Evolutionary conservation across 2,329 filamentous ascomycete genomes (phyloP).

Genomic region (Grosmannia huntii): DNA sequence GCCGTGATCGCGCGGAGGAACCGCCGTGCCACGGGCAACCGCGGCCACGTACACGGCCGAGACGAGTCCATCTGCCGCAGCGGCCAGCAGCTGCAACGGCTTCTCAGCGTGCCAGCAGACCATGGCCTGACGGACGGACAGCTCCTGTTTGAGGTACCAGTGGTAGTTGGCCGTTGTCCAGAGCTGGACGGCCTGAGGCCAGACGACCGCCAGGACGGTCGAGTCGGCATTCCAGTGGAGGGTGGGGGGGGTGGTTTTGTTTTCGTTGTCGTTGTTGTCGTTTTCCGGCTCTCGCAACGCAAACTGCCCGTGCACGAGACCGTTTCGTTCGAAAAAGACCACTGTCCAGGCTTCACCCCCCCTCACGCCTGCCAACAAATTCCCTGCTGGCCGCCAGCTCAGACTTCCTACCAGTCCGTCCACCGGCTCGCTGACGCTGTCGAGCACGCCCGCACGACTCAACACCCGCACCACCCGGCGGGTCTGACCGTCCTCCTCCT

Average conservation of each 20-base stretch:
- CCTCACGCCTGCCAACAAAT: conserved; percentile 75
- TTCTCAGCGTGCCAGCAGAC: conserved; percentile 78
- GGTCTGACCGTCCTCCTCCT: conserved; percentile 19
- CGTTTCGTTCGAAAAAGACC: conserved; percentile 93
- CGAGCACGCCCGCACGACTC: conserved; percentile 76
- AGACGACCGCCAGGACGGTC: conserved; percentile 71
- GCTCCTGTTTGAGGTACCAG: conserved; percentile 93
- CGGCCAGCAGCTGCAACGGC: conserved; percentile 52
- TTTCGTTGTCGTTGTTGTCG: background rate
- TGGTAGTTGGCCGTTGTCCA: conserved; percentile 98
- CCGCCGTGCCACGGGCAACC: conserved; percentile 54
- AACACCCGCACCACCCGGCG: conserved; percentile 81
- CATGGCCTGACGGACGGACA: conserved; percentile 24
- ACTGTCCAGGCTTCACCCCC: conserved; percentile 42
- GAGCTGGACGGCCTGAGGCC: conserved; percentile 65
- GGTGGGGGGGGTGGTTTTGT: background rate
- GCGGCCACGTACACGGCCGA: conserved; percentile 56
- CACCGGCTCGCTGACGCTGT: conserved; percentile 90
- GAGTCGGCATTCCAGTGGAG: conserved; percentile 89
- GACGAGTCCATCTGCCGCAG: conserved; percentile 36
- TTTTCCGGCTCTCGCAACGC: conserved; percentile 41
- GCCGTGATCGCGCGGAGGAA: conserved; percentile 63
- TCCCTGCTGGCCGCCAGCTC: conserved; percentile 86
- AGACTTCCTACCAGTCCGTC: conserved; percentile 78
- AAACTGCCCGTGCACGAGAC: conserved; percentile 92